Conservation (phyloP, 2,329 filamentous ascomycete species). For the Nothophoma quercina region DNA sequence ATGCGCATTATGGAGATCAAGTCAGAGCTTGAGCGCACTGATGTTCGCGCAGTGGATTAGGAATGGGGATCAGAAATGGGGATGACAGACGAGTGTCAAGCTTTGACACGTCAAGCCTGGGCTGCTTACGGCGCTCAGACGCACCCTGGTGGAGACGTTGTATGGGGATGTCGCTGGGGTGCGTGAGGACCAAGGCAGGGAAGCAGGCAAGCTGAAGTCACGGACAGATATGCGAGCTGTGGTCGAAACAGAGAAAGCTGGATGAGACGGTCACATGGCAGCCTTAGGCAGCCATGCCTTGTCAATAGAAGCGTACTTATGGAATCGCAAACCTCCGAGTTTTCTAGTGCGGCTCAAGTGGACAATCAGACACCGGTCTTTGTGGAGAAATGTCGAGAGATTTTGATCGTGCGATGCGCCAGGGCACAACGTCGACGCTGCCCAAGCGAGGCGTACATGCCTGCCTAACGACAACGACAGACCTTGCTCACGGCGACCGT, state of each 20-base stretch:
- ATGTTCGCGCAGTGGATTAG: constrained; percentile 48
- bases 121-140: constrained; percentile 51
- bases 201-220: constrained; percentile 72
- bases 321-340: background rate
- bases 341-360: background rate
- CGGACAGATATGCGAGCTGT: constrained; percentile 55
- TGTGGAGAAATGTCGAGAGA: background rate
- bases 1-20: constrained; percentile 58
- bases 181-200: constrained; percentile 66
- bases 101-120: constrained; percentile 8
- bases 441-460: constrained; percentile 1
- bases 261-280: background rate
- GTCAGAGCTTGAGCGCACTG: constrained; percentile 69
- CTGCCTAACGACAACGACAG: constrained; percentile 1
- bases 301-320: background rate
- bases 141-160: constrained; percentile 51
- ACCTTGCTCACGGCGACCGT: background rate
- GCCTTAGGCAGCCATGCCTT: constrained; percentile 3
- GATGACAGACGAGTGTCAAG: no score
- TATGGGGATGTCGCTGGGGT: constrained; percentile 56
- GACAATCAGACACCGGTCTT: background rate
- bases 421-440: constrained; percentile 10
- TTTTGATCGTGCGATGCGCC: constrained; percentile 5
- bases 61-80: background rate
- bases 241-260: constrained; percentile 19